Percentiles rank a stretch among this genome's conserved stretches.
Evolutionary conservation across 306 rosid genomes (phyloP).

Genomic region (Quillaja saponaria): DNA sequence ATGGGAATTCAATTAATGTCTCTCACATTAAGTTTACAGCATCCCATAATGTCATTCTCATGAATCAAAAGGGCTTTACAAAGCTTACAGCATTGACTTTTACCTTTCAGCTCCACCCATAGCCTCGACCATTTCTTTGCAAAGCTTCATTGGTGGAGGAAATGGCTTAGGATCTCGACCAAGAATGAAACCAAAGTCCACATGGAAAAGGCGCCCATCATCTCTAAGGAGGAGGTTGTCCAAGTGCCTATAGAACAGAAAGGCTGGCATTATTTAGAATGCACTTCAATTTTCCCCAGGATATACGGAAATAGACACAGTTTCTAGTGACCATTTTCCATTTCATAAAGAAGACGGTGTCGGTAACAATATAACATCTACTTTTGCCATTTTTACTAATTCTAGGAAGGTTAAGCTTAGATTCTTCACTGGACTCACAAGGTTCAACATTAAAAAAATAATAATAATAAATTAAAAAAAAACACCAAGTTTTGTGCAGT

Average conservation of each 20-base stretch:
- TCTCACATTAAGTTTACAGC: slow-evolving; percentile 21
- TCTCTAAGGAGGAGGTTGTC: slow-evolving; percentile 96
- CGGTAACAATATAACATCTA: slow-evolving; percentile 9
- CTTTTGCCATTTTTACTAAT: slow-evolving; percentile 2
- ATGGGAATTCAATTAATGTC: slow-evolving; percentile 19
- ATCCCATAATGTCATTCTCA: slow-evolving; percentile 11
- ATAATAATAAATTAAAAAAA: no score
- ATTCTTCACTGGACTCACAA: background rate
- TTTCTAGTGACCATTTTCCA: slow-evolving; percentile 15
- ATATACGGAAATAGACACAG: slow-evolving; percentile 20
- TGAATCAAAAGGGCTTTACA: slow-evolving; percentile 28
- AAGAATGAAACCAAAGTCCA: slow-evolving; percentile 95
- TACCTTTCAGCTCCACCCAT: slow-evolving; percentile 99
- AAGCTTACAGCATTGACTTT: slow-evolving; percentile 12
- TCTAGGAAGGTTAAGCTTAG: background rate
- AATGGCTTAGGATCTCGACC: slow-evolving; percentile 98
- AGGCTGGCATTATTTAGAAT: slow-evolving; percentile 4
- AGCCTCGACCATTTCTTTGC: slow-evolving; percentile 99
- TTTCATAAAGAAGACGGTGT: slow-evolving; percentile 17
- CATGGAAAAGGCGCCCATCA: slow-evolving; percentile 96
- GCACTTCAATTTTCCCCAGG: slow-evolving; percentile 8
- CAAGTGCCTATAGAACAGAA: slow-evolving; percentile 66
- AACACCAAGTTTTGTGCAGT: slow-evolving; percentile 1
- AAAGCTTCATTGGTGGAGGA: slow-evolving; percentile 99
- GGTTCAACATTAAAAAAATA: no score